Percentiles rank a stretch among this genome's conserved stretches.
Conservation (phyloP, 2,329 filamentous ascomycete genomes). For the Alternaria angustiovoidea region DNA sequence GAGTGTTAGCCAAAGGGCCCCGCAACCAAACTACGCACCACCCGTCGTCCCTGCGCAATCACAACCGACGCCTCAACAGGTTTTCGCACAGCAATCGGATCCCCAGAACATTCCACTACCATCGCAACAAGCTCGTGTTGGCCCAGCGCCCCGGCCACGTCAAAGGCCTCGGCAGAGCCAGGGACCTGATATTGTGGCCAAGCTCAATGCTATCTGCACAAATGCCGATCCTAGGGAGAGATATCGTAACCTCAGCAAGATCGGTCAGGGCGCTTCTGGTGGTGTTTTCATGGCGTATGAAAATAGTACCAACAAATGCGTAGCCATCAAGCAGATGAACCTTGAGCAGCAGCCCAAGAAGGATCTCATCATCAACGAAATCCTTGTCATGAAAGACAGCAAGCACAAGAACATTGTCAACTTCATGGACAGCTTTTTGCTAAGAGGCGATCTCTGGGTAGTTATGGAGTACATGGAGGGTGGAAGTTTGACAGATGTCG, state of each 20-base stretch:
- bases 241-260: slow-evolving; percentile 89
- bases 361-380: slow-evolving; percentile 98
- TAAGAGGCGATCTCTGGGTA: slow-evolving; percentile 92
- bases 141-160: slow-evolving; percentile 72
- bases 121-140: slow-evolving; percentile 60
- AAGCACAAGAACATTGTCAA: slow-evolving; percentile 99
- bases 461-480: slow-evolving; percentile 99
- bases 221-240: slow-evolving; percentile 87
- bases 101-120: slow-evolving; percentile 55
- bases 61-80: slow-evolving; percentile 61
- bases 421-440: slow-evolving; percentile 96
- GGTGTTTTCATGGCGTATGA: slow-evolving; percentile 95
- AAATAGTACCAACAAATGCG: slow-evolving; percentile 80
- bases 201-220: slow-evolving; percentile 88
- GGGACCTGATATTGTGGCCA: slow-evolving; percentile 80
- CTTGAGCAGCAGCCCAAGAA: slow-evolving; percentile 98
- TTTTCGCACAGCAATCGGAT: slow-evolving; percentile 51
- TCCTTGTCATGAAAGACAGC: slow-evolving; percentile 98
- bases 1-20: slow-evolving; percentile 73
- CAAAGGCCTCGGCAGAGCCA: slow-evolving; percentile 82
- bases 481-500: slow-evolving; percentile 95
- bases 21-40: slow-evolving; percentile 41
- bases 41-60: slow-evolving; percentile 54
- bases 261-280: slow-evolving; percentile 95
- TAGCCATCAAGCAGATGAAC: slow-evolving; percentile 99